phyloP scores from a whole-genome alignment of 352 stramenopile species.

The Globisporangium takayamanum region DNA sequence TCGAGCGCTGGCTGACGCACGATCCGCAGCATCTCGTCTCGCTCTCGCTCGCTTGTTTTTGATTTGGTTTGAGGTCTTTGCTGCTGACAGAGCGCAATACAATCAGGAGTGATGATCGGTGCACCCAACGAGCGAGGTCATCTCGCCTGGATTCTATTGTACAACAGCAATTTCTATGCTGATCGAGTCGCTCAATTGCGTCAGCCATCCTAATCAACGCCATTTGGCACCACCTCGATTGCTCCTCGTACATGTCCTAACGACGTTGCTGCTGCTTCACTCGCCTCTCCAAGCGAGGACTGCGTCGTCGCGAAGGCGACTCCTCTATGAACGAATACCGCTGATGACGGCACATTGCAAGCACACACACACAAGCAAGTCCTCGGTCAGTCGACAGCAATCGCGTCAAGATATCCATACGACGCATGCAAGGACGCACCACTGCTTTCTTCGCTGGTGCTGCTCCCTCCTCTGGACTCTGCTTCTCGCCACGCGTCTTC shows the following conservation, averaged over 20 bases:
- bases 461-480: background rate
- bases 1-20: constrained; percentile 4
- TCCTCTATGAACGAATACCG: constrained; percentile 11
- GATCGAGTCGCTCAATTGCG: background rate
- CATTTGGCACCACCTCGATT: no score
- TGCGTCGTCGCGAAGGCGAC: constrained; percentile 7
- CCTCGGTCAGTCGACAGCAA: background rate
- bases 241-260: background rate
- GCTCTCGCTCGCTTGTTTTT: background rate
- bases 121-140: background rate
- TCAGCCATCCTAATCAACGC: constrained; percentile 4
- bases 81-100: background rate
- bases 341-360: background rate
- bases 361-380: background rate
- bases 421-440: constrained; percentile 1
- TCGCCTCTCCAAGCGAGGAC: constrained; percentile 6
- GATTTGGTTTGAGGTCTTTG: background rate
- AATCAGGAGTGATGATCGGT: background rate
- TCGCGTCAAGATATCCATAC: background rate
- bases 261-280: background rate
- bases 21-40: constrained; percentile 9
- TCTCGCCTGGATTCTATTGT: background rate
- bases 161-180: background rate
- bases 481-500: background rate
- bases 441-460: background rate